These are phyloP conservation scores for Ophiostoma ulmi DNA, from an alignment of 2,329 filamentous ascomycete species.

Conservation along the genomic window DNA sequence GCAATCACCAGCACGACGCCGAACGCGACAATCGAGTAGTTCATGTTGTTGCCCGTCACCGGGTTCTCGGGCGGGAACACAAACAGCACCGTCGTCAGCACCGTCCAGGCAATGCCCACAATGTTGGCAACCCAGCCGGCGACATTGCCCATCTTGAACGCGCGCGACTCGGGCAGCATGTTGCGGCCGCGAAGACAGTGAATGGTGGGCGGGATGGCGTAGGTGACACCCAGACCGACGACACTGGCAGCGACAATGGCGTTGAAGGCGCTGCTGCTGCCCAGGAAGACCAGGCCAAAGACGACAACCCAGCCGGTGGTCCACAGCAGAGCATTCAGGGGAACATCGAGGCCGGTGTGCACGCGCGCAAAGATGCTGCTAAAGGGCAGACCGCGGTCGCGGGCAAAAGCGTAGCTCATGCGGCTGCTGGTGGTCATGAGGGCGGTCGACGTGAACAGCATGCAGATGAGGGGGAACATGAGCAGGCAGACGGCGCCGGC, in stretches of 20 bases:
- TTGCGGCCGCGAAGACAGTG: slow-evolving; percentile 62
- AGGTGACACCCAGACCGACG: slow-evolving; percentile 61
- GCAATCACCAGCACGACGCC: slow-evolving; percentile 45
- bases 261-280: slow-evolving; percentile 60
- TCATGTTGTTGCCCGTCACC: slow-evolving; percentile 65
- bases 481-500: slow-evolving; percentile 59
- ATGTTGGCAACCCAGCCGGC: slow-evolving; percentile 37
- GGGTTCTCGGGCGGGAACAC: slow-evolving; percentile 65
- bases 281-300: slow-evolving; percentile 51
- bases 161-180: slow-evolving; percentile 52
- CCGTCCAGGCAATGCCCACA: slow-evolving; percentile 58
- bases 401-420: slow-evolving; percentile 57
- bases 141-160: slow-evolving; percentile 35
- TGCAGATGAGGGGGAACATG: slow-evolving; percentile 61
- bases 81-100: slow-evolving; percentile 69
- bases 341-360: slow-evolving; percentile 56
- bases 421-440: slow-evolving; percentile 61
- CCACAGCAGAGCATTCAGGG: slow-evolving; percentile 61
- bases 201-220: slow-evolving; percentile 67
- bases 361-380: slow-evolving; percentile 57
- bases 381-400: slow-evolving; percentile 62
- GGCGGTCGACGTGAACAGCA: slow-evolving; percentile 57
- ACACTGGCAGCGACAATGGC: slow-evolving; percentile 38
- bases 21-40: slow-evolving; percentile 47
- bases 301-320: slow-evolving; percentile 52